Conservation (phyloP, 495 filamentous ascomycete species). For the Cercophora scortea region DNA sequence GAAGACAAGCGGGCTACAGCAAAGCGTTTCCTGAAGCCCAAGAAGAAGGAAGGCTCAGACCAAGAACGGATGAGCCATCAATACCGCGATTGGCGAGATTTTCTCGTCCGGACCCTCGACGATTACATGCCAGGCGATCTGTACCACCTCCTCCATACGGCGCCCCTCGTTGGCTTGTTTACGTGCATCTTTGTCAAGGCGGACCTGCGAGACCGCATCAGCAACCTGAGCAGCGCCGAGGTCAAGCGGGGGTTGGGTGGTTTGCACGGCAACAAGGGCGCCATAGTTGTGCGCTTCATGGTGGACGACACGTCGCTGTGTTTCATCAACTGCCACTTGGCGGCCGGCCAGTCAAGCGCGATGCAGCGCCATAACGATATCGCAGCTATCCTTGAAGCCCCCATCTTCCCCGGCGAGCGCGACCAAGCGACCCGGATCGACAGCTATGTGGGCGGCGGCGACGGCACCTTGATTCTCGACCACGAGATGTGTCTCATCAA, state of each 20-base stretch:
- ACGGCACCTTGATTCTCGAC: conserved; percentile 92
- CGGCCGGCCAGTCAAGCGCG: conserved; percentile 85
- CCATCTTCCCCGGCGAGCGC: conserved; percentile 59
- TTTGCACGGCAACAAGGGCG: conserved; percentile 91
- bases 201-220: conserved; percentile 64
- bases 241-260: conserved; percentile 95
- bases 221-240: conserved; percentile 67
- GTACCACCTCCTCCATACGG: conserved; percentile 79
- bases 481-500: conserved; percentile 95
- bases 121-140: conserved; percentile 73
- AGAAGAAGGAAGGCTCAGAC: conserved; percentile 86
- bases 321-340: conserved; percentile 96
- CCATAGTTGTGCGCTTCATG: conserved; percentile 82
- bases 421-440: conserved; percentile 54
- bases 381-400: conserved; percentile 76
- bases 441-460: conserved; percentile 80
- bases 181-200: conserved; percentile 91
- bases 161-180: conserved; percentile 87
- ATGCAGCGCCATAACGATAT: conserved; percentile 89
- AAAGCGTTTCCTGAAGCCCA: conserved; percentile 69
- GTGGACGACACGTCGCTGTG: conserved; percentile 89
- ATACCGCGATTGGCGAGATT: conserved; percentile 92
- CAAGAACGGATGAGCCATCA: conserved; percentile 96
- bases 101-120: conserved; percentile 71
- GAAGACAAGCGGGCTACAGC: conserved; percentile 96